Evolutionary conservation across 2,329 filamentous ascomycete genomes (phyloP), one percentile per base, ranked within the genome.

Genomic region (Mycosphaerella arachidis): DNA sequence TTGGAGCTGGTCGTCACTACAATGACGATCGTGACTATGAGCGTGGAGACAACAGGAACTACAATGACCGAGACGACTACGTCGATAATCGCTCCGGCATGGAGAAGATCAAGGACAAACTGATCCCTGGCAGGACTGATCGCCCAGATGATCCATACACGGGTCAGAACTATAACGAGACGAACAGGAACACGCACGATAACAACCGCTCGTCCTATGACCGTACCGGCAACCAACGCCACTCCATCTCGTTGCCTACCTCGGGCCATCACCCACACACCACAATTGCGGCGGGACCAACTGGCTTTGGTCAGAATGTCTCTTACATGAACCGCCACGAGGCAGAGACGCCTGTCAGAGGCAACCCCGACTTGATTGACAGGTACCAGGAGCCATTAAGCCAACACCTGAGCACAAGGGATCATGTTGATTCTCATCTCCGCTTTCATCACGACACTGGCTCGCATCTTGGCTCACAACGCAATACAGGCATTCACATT

Each of bases 261-360:
- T 43, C 40, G n/a, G 10, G 18, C 46, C 46, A 29, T 27, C 46
- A 29, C 2, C 46, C 18, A 13, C 29, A 50, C 35, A 48, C n/a
- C n/a, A 48, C 35, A 9, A 54, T 27, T 13, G 46, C 7, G 9
- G 8, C 31, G 4, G 56, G n/a, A 18, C 48, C 40, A 18, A 50
- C 46, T 3, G 46, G 46, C 20, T 50, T 53, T 20, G 56, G 56
- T n/a, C 50, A 58, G 18, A 45, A 53, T 18, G n/a, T 58, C 6
- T 54, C 50, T 4, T 58, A 58, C 50, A 35, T 48, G 50, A 54
- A 58, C 37, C 33, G 50, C 6, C 20, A 48, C 16, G 24, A 48
- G 20, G 56, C 56, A 31, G 56, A 57, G 31, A 46, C 33, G 10
- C 56, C 56, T 16, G 33, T 45, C 27, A 30, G 31, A 35, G 33